Percentiles rank a stretch among this genome's conserved stretches.
Conservation (phyloP, 768 basidiomycete species). For the Leccinellum rugosiceps region DNA sequence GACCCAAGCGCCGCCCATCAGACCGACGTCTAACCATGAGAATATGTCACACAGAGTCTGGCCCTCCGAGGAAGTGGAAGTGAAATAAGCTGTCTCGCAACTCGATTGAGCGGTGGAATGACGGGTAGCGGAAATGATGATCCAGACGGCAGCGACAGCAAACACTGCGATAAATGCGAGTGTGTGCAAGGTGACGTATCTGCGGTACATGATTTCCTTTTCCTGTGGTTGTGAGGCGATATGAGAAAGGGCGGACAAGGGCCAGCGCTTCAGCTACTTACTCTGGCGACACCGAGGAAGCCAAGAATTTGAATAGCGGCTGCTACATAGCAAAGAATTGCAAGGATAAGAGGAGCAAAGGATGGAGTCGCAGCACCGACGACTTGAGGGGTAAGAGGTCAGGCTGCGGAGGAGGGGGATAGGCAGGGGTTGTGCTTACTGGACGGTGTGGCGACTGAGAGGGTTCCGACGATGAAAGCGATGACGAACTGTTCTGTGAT, state of each 20-base stretch:
- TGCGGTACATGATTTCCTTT: slow-evolving; percentile 57
- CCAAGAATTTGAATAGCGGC: slow-evolving; percentile 79
- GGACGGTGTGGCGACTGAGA: slow-evolving; percentile 74
- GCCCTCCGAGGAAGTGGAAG: slow-evolving; percentile 46
- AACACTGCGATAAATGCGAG: slow-evolving; percentile 59
- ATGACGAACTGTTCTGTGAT: slow-evolving; percentile 73
- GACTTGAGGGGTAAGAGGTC: slow-evolving; percentile 43
- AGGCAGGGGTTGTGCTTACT: slow-evolving; percentile 52
- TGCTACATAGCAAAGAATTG: slow-evolving; percentile 69
- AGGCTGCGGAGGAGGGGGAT: slow-evolving; percentile 1
- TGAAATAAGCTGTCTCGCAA: slow-evolving; percentile 62
- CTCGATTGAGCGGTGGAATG: slow-evolving; percentile 68
- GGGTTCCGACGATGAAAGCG: slow-evolving; percentile 63
- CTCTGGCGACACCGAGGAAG: slow-evolving; percentile 79
- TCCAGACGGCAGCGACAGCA: slow-evolving; percentile 76
- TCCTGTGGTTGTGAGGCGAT: slow-evolving; percentile 46
- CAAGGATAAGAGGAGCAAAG: slow-evolving; percentile 72
- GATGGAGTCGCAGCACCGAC: slow-evolving; percentile 84
- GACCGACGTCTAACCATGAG: slow-evolving; percentile 86
- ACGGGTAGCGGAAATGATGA: slow-evolving; percentile 71
- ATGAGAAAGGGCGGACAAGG: neutral
- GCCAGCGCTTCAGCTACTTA: slow-evolving; percentile 27
- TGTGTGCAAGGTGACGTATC: slow-evolving; percentile 68
- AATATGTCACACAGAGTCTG: slow-evolving; percentile 84
- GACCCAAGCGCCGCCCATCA: slow-evolving; percentile 89